A percentile compares a stretch with the other conserved stretches of the same genome.
These are phyloP conservation scores for Gaultheria prostrata DNA, from an alignment of 148 eudicot species.

Conservation along the genomic window DNA sequence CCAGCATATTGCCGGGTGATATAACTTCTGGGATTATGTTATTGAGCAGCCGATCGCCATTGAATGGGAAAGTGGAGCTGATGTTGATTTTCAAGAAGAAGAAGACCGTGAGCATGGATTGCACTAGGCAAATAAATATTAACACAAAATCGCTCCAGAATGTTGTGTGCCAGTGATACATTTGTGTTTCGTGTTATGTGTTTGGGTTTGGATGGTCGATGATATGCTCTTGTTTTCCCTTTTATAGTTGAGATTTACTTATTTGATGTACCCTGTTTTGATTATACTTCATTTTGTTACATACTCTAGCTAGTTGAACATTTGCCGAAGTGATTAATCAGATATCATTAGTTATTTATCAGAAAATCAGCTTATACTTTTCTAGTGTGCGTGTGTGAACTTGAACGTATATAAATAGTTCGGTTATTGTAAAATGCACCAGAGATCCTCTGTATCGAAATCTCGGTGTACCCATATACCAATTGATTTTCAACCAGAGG, in stretches of 20 bases:
- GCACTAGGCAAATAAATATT: background rate
- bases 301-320: background rate
- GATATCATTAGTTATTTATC: background rate
- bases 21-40: background rate
- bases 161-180: background rate
- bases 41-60: background rate
- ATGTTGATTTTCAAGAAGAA: background rate
- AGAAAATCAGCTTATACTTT: too few species aligned
- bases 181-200: background rate
- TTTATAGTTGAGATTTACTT: background rate
- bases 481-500: too few species aligned
- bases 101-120: background rate
- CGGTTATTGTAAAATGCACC: too few species aligned
- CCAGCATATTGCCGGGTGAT: background rate
- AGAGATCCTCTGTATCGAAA: too few species aligned
- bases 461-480: too few species aligned
- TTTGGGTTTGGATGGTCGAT: background rate
- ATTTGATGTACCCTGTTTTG: background rate
- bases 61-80: background rate
- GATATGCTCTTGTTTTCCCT: background rate
- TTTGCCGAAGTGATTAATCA: background rate
- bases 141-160: background rate
- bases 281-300: background rate
- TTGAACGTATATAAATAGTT: too few species aligned
- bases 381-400: too few species aligned